phyloP scores from a whole-genome alignment of 345 rosid species.

The Eutrema japonicum region DNA sequence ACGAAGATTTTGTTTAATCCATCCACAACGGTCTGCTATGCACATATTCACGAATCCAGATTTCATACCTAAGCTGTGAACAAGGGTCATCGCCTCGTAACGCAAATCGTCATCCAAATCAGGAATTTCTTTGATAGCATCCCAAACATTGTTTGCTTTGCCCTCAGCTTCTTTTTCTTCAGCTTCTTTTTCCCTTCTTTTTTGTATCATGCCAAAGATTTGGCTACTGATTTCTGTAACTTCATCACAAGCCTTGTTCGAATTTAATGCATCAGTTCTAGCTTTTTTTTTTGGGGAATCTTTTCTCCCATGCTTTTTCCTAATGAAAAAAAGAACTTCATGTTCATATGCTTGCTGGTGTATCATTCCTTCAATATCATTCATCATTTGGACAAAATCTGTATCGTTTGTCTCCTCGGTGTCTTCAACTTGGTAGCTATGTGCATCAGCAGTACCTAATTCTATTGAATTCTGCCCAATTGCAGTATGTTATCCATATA shows the following conservation, averaged over 20 bases:
- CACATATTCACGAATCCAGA: no score
- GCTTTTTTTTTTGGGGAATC: conserved; percentile 11
- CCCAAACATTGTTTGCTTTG: not conserved
- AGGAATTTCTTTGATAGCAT: no score
- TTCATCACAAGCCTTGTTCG: not conserved
- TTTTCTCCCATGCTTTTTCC: not conserved
- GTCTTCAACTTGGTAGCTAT: no score
- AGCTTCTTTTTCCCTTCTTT: not conserved
- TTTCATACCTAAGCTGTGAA: no score
- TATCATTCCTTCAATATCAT: not conserved
- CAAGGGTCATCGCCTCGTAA: no score
- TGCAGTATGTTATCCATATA: no score
- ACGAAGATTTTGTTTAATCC: not conserved
- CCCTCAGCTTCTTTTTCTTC: conserved; percentile 6
- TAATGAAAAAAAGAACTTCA: not conserved
- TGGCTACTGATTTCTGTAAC: not conserved
- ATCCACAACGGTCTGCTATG: no score
- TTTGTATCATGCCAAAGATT: conserved; percentile 4
- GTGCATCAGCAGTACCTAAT: no score
- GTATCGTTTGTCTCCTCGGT: no score
- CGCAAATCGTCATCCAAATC: no score
- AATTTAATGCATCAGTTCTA: not conserved
- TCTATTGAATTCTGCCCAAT: no score
- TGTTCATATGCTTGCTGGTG: not conserved
- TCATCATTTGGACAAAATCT: not conserved